Conservation (phyloP, 1,139 yeast genomes). For the Saccharomyces pastorianus region DNA sequence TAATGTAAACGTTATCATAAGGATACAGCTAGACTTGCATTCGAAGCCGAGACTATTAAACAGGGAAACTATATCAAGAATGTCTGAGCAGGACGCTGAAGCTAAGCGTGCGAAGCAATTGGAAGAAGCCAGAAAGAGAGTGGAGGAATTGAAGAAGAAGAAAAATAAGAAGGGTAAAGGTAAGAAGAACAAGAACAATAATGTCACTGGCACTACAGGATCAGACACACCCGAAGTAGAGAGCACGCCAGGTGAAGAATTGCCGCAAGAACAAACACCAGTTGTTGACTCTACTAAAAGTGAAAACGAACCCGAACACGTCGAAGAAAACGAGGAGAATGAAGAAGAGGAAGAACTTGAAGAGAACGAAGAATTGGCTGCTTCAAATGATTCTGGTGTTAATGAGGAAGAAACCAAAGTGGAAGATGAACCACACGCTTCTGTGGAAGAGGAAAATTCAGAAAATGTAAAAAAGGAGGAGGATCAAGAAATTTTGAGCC, state of each 20-base stretch:
- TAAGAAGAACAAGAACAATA: constrained; percentile 18
- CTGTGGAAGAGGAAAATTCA: neutral
- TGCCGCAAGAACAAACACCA: constrained; percentile 4
- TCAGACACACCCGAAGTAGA: neutral
- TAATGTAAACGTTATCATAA: neutral
- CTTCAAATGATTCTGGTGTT: neutral
- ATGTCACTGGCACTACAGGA: constrained; percentile 1
- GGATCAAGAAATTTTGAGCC: neutral
- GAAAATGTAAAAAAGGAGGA: neutral
- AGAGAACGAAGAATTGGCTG: neutral
- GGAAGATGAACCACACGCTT: no score
- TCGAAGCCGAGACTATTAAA: no score
- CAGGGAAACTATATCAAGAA: constrained; percentile 1
- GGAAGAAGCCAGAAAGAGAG: constrained; percentile 33
- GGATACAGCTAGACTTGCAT: neutral
- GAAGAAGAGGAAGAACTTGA: constrained; percentile 1
- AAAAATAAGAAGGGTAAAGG: constrained; percentile 28
- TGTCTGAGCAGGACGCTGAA: constrained; percentile 23
- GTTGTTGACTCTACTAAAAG: constrained; percentile 2
- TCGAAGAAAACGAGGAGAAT: neutral
- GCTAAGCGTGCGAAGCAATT: constrained; percentile 27
- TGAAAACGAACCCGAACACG: neutral
- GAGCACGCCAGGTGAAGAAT: neutral
- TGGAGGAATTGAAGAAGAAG: constrained; percentile 32
- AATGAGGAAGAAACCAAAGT: no score